These are phyloP conservation scores for Capsicum pubescens DNA, from an alignment of 257 asterid genomes.

Conservation along the genomic window DNA sequence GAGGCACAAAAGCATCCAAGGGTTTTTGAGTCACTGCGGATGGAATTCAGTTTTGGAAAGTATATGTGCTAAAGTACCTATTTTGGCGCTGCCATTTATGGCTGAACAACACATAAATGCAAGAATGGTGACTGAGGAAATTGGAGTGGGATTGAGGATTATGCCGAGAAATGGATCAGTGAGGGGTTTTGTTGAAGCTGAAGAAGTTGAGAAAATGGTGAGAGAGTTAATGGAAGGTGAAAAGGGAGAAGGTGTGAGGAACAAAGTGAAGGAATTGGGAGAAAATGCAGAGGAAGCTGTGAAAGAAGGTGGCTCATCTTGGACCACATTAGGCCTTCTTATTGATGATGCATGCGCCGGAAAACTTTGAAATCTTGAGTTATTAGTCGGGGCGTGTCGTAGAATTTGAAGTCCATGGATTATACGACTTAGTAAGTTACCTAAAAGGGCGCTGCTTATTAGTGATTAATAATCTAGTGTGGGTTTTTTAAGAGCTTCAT, in stretches of 20 bases:
- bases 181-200: constrained; percentile 50
- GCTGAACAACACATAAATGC: constrained; percentile 80
- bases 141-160: constrained; percentile 56
- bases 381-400: too few species aligned
- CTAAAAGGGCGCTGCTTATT: too few species aligned
- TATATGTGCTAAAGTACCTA: constrained; percentile 57
- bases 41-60: constrained; percentile 81
- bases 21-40: constrained; percentile 81
- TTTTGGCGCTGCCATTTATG: constrained; percentile 69
- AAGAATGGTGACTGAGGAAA: constrained; percentile 56
- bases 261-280: constrained; percentile 79
- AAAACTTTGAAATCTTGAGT: neutral
- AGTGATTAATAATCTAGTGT: neutral
- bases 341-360: neutral
- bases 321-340: neutral
- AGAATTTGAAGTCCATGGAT: neutral
- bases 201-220: constrained; percentile 68
- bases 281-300: constrained; percentile 68
- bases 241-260: constrained; percentile 66
- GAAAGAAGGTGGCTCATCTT: constrained; percentile 52
- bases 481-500: neutral
- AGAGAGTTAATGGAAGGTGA: constrained; percentile 52
- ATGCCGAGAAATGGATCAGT: constrained; percentile 51
- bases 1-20: constrained; percentile 48
- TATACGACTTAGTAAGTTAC: neutral